Evolutionary conservation across 2,329 filamentous ascomycete genomes (phyloP).

Genomic region (Arthrobotrys megalospora): DNA sequence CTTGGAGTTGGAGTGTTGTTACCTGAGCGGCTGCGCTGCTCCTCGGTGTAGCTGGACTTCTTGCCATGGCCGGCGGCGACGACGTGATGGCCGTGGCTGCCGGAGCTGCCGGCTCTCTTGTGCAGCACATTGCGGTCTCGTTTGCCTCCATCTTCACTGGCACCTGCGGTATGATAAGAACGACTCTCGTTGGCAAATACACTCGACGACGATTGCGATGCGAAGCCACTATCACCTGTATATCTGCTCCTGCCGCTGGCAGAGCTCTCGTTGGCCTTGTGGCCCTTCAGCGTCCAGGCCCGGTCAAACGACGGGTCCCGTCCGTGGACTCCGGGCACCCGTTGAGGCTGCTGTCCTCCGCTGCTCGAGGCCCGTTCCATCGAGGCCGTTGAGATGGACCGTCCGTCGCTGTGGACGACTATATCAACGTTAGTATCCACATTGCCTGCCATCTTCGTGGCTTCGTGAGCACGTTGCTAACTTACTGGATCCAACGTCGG

Average conservation of each 20-base stretch:
- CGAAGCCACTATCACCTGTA: slow-evolving; percentile 65
- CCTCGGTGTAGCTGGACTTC: slow-evolving; percentile 83
- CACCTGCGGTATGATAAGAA: slow-evolving; percentile 65
- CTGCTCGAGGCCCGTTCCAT: slow-evolving; percentile 56
- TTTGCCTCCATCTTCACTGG: slow-evolving; percentile 73
- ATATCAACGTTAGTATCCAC: slow-evolving; percentile 7
- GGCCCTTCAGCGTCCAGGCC: slow-evolving; percentile 74
- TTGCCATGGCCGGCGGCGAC: slow-evolving; percentile 72
- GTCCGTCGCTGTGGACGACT: slow-evolving; percentile 49
- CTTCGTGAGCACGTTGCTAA: not conserved
- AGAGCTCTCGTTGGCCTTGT: slow-evolving; percentile 64
- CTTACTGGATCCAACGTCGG: slow-evolving; percentile 53
- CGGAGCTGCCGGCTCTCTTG: slow-evolving; percentile 69
- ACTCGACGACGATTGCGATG: slow-evolving; percentile 59
- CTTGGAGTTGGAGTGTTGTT: slow-evolving; percentile 72
- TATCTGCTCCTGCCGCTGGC: slow-evolving; percentile 64
- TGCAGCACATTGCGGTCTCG: slow-evolving; percentile 83
- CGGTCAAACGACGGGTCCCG: slow-evolving; percentile 77
- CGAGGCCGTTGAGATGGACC: slow-evolving; percentile 55
- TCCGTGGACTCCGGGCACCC: slow-evolving; percentile 57
- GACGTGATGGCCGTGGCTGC: slow-evolving; percentile 73
- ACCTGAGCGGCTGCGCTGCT: slow-evolving; percentile 74
- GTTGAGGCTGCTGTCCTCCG: slow-evolving; percentile 38
- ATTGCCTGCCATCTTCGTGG: not conserved
- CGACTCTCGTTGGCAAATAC: slow-evolving; percentile 62